phyloP scores from a whole-genome alignment of 2,329 filamentous ascomycete species.

The Aspergillus flavus region DNA sequence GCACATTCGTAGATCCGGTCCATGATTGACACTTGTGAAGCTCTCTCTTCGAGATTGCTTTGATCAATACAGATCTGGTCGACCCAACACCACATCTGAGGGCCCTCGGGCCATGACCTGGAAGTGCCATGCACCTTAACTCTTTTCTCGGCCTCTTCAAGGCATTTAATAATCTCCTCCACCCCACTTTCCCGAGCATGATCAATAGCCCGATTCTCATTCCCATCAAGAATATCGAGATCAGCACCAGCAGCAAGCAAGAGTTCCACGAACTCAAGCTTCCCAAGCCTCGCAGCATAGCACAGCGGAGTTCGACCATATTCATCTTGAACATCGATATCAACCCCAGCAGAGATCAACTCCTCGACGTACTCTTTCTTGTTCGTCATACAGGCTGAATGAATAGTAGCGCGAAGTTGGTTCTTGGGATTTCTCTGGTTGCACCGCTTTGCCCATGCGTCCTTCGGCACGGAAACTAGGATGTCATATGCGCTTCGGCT shows the following conservation, averaged over 20 bases:
- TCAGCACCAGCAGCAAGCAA: constrained; percentile 7
- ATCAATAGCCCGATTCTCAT: background rate
- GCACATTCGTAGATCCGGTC: constrained; percentile 7
- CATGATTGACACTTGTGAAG: constrained; percentile 7
- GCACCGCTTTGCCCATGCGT: constrained; percentile 4
- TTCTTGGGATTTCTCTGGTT: constrained; percentile 2
- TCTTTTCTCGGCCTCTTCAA: constrained; percentile 1
- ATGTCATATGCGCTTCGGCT: constrained; percentile 4
- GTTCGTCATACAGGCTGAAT: background rate
- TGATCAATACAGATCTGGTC: constrained; percentile 12
- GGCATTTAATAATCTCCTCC: background rate
- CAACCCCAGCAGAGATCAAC: background rate
- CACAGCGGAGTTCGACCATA: background rate
- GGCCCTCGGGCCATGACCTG: constrained; percentile 3
- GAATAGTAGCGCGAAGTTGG: constrained; percentile 1
- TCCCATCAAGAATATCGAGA: background rate
- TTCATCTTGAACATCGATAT: constrained; percentile 5
- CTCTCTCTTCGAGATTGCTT: constrained; percentile 1
- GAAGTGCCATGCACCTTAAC: too few species aligned
- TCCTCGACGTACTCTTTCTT: background rate
- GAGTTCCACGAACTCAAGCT: constrained; percentile 1
- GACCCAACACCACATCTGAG: constrained; percentile 11
- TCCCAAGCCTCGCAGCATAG: constrained; percentile 2
- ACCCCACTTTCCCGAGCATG: background rate
- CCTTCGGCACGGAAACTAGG: background rate